These are phyloP conservation scores for Sphaerulina musiva DNA, from an alignment of 2,329 filamentous ascomycete species.

Conservation along the genomic window DNA sequence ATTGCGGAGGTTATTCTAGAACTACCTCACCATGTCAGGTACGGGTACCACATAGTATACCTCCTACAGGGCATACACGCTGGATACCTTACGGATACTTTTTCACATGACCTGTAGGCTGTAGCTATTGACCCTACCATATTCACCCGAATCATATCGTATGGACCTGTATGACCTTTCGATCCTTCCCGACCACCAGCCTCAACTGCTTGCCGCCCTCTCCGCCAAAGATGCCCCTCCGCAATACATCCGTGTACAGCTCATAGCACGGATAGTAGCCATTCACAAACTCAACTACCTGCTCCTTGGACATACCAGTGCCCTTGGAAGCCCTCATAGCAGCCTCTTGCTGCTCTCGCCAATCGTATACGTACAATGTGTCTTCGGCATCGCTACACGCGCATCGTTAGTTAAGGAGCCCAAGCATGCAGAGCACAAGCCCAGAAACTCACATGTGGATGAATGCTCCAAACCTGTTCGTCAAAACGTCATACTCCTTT, in stretches of 20 bases:
- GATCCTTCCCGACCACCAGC: conserved; percentile 45
- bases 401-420: background rate
- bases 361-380: conserved; percentile 69
- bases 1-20: too few relatives aligned
- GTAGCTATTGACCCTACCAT: too few relatives aligned
- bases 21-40: too few relatives aligned
- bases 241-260: conserved; percentile 46
- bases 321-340: conserved; percentile 60
- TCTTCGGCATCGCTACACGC: conserved; percentile 60
- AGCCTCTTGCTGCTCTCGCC: conserved; percentile 75
- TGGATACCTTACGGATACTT: too few relatives aligned
- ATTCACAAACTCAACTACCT: conserved; percentile 70
- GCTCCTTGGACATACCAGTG: conserved; percentile 72
- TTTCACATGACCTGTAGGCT: too few relatives aligned
- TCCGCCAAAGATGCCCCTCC: conserved; percentile 43
- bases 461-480: conserved; percentile 55
- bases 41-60: too few relatives aligned
- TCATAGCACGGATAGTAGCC: conserved; percentile 54
- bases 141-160: conserved; percentile 10
- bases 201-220: conserved; percentile 45
- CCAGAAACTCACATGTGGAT: conserved; percentile 53
- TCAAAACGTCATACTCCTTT: conserved; percentile 53
- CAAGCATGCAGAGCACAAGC: background rate
- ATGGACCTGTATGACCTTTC: conserved; percentile 35
- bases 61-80: too few relatives aligned